phyloP scores from a whole-genome alignment of 305 asterid species.

The Fraxinus ornus region DNA sequence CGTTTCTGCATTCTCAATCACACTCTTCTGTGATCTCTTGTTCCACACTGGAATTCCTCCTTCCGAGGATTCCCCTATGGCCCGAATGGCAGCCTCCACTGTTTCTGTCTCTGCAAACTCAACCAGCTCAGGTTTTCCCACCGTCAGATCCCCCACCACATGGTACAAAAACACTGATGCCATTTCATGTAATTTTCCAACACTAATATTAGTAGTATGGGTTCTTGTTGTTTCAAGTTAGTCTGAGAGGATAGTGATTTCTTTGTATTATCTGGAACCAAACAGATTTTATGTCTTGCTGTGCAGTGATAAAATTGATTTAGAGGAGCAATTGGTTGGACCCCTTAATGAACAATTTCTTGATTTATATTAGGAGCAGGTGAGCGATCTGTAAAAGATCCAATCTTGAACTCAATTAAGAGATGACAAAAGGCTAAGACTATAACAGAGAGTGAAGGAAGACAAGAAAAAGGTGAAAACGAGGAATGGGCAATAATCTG shows the following conservation, averaged over 20 bases:
- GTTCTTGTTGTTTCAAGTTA: neutral
- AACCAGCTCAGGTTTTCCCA: conserved; percentile 90
- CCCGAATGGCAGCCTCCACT: conserved; percentile 75
- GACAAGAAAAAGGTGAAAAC: conserved; percentile 49
- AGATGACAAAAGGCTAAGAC: neutral
- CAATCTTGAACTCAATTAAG: neutral
- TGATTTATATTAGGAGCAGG: neutral
- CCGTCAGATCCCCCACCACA: conserved; percentile 99
- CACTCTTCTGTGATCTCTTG: conserved; percentile 56
- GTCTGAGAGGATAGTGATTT: neutral
- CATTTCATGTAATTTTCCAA: conserved; percentile 34
- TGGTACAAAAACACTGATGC: conserved; percentile 88
- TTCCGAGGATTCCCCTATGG: conserved; percentile 81
- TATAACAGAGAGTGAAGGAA: conserved; percentile 57
- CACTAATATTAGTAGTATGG: neutral
- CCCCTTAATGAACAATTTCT: neutral
- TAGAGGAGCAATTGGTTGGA: neutral
- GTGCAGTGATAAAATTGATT: neutral
- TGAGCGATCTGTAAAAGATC: conserved; percentile 1
- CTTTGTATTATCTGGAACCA: neutral
- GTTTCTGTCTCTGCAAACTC: conserved; percentile 85
- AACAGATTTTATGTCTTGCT: neutral
- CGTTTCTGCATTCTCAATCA: conserved; percentile 62
- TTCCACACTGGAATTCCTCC: conserved; percentile 92
- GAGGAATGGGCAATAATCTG: conserved; percentile 40